Base-by-base conservation (phyloP, 73 alveolate species). In the Paramecium sexaurelia region DNA sequence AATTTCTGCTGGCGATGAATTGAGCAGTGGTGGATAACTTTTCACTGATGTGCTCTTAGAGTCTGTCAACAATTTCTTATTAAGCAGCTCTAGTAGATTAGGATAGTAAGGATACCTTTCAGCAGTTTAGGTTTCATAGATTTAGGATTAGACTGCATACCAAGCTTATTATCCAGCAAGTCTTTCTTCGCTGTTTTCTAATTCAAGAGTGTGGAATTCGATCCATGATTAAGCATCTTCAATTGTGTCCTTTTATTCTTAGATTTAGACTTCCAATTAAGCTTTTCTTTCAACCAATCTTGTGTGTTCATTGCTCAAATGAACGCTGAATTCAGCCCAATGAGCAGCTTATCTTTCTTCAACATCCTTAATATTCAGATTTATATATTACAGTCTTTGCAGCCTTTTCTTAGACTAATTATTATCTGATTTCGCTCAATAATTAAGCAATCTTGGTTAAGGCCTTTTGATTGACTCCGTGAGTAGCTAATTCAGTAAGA, bases 21-120 rank as follows among this genome's bases (percentile, higher is more conserved):
- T 78, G 71, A 61, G 90, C 90, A 22, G 90, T 78, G 43, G 75
- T 24, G 68, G 90, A 39, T 78, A 78, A 78, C 47, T 78, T 78
- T 24, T 78, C 90, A 61, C 90, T 78, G 90, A 78, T 78, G 75
- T 78, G 90, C 90, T 78, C 90, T 78, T 78, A 78, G 90, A 78
- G 90, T 78, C 90, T 78, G 43, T 78, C 90, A 78, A 78, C 71
- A 43, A 78, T 33, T 78, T 78, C 90, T 24, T 22, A 17, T 78
- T 78, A 78, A 27, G 68, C 75, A 78, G 90, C 40, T 78, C 90
- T 78, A 78, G 26, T 0, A 0, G 83, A 51, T 51, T 22, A 61
- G 41, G 7, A 15, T 6, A 13, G 83, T 51, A 3, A 29, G 83
- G 47, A 39, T 78, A 78, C 90, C 90, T 78, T 26, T 78, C 90